Evolutionary conservation across 2,329 filamentous ascomycete species (phyloP), one percentile per base, ranked within the genome.

Genomic region (Trichoderma lentiforme): DNA sequence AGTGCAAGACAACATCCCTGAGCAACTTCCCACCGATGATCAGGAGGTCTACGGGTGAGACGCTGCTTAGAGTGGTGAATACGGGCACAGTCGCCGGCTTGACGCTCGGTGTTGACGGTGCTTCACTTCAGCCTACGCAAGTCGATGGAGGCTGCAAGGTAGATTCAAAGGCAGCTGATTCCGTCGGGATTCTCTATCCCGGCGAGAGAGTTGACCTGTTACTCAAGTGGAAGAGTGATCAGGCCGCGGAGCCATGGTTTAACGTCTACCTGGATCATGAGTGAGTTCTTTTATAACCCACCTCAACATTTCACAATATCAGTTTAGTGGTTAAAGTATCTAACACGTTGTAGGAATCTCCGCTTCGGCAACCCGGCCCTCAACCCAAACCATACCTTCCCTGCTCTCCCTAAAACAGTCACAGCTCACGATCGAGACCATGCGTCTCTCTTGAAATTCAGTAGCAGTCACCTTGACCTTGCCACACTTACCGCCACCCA

Each of bases 261-360:
- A 76, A 74, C 62, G 64, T 78, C 24, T 74, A 76, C 28, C 70
- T 78, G 30, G 77, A 78, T 57, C 72, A 77, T n/a, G 77, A 78
- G 77, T 78, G 63, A 68, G 74, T 74, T n/a, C 63, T 14, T 34
- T 11, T 56, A 34, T 3, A 30, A 7, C 9, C 11, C 32, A 28
- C 18, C 9, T 3, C n/a, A 11, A 53, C 47, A 53, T 47, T 30
- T 56, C 3, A 6, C 7, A 4, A 32, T 9, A 6, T 12, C 14
- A 4, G 21, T 18, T 8, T 9, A 1, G 21, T 36, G 11, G n/a
- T 28, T 9, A 26, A 3, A 18, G 8, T 39, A 58, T 21, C 66
- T 51, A 34, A 71, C 53, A 8, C 7, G 11, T 5, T 9, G 14
- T 11, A 78, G 77, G 51, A 77, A 78, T 24, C 76, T 76, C 12